Evolutionary conservation across 2,329 filamentous ascomycete genomes (phyloP), one percentile per base, ranked within the genome.

Genomic region (Fusarium drepaniforme): DNA sequence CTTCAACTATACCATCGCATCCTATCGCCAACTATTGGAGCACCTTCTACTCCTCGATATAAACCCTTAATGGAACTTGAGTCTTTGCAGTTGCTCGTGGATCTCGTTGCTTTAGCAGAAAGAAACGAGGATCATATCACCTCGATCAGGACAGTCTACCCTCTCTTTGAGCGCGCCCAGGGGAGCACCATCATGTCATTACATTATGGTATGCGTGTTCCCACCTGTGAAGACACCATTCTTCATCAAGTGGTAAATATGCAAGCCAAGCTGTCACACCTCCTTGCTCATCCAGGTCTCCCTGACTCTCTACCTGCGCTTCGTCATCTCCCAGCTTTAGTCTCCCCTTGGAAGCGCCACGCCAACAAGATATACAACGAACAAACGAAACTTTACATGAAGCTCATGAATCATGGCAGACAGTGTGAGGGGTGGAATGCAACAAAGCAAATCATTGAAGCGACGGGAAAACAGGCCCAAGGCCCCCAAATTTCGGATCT

Each of bases 1-100:
- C 83, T 78, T 77, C 78, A 69, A 74, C 80, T 81, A 1, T 83
- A 86, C 64, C 81, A 84, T 57, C 80, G 81, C 8, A 75, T 86
- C 73, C 80, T 81, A 67, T 81, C 76, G 33, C 83, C 79, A 33
- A 79, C 81, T 35, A 81, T 83, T 1, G 73, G 56, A 25, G 21
- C 56, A 8, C 21, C 35, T 38, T 35, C 21, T 18, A 16, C 56
- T 25, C 23, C 56, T 59, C 56, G 56, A 18, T 59, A 59, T 8
- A 35, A 59, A 16, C 35, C 56, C 35, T 18, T 59, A 5, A 40
- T 59, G 35, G 56, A 59, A 28, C 23, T 59, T 12, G 35, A 59
- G 35, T 38, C 56, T 38, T 16, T 25, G 33, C 56, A 59, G 33
- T 38, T 59, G 23, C 56, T 40, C 16, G 35, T 38, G n/a, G 33